Base-by-base conservation (phyloP, 169 alveolate species). In the Eimeria maxima region DNA sequence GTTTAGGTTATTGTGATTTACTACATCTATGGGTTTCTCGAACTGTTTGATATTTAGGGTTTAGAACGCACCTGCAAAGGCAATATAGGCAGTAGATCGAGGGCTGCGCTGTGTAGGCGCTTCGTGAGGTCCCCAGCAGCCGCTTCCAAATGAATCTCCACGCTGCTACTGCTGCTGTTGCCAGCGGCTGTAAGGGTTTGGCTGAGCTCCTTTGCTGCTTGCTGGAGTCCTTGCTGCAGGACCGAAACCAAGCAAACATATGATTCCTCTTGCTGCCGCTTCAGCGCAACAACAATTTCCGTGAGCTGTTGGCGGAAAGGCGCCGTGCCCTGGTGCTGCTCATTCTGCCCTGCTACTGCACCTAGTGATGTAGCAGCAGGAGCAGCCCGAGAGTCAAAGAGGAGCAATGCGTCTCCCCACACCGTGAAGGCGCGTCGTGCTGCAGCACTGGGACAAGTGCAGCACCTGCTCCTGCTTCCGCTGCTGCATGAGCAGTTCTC, bases 271-370 rank as follows among this genome's bases (percentile, higher is more conserved):
- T 78, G 89, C 67, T 78, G 89, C 89, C 67, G 89, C 63, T 78
- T 78, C 67, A 78, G 45, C 24, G 89, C 89, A 14, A 78, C 44
- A 20, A 38, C 63, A 24, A 78, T 44, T 67, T 78, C 89, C 27
- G 89, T 67, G 24, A 78, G 60, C 67, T 78, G 89, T 45, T 78
- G 89, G 69, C 89, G 14, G 63, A 78, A 78, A n/a, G 89, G 89
- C 16, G 60, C 87, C 86, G 18, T 38, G 1, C 16, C 55, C 24
- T 78, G 44, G 47, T 78, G 89, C 89, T 78, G 89, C 55, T 74
- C 10, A 18, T 60, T 11, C 74, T 24, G 24, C n/a, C 6, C 5
- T 29, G 84, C 84, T 44, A 45, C 44, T 20, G 45, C 55, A 10
- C 29, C 42, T 45, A n/a, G 45, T 4, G 89, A 27, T 24, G 33